Conservation (phyloP, 352 stramenopile genomes). For the Phytophthora sp. region DNA sequence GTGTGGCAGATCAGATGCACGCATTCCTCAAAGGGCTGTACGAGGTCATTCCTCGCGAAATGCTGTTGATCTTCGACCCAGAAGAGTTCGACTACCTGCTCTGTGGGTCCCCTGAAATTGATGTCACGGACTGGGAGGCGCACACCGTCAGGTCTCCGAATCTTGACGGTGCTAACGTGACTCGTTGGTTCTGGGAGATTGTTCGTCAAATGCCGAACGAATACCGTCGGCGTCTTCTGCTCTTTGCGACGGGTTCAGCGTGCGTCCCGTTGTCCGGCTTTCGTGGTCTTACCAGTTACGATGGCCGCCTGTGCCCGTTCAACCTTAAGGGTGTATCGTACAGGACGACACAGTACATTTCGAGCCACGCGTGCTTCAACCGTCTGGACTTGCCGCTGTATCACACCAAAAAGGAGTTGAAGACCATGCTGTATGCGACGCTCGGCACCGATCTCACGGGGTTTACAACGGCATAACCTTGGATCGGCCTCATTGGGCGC, state of each 20-base stretch:
- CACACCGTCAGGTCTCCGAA: constrained; percentile 79
- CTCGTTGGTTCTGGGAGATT: constrained; percentile 96
- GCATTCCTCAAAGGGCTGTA: constrained; percentile 94
- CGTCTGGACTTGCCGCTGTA: constrained; percentile 96
- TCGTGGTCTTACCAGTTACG: constrained; percentile 75
- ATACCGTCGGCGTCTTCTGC: constrained; percentile 72
- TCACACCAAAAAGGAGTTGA: constrained; percentile 85
- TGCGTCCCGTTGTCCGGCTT: constrained; percentile 83
- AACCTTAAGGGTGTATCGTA: constrained; percentile 68
- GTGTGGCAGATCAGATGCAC: constrained; percentile 59
- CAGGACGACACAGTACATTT: constrained; percentile 62
- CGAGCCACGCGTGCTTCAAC: constrained; percentile 84
- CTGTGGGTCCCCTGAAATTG: constrained; percentile 95
- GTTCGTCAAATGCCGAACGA: constrained; percentile 89
- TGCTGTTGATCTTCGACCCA: constrained; percentile 96
- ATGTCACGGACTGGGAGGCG: constrained; percentile 95
- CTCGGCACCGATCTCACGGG: constrained; percentile 72
- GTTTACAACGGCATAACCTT: constrained; percentile 63
- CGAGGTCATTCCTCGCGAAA: constrained; percentile 94
- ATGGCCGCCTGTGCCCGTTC: constrained; percentile 78
- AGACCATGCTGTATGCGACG: constrained; percentile 63
- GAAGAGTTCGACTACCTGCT: constrained; percentile 98
- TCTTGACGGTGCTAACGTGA: constrained; percentile 41
- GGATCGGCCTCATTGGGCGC: constrained; percentile 4
- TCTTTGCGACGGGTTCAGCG: constrained; percentile 84